phyloP scores from a whole-genome alignment of 1,284 basidiomycete genomes.

The Somion occarium region DNA sequence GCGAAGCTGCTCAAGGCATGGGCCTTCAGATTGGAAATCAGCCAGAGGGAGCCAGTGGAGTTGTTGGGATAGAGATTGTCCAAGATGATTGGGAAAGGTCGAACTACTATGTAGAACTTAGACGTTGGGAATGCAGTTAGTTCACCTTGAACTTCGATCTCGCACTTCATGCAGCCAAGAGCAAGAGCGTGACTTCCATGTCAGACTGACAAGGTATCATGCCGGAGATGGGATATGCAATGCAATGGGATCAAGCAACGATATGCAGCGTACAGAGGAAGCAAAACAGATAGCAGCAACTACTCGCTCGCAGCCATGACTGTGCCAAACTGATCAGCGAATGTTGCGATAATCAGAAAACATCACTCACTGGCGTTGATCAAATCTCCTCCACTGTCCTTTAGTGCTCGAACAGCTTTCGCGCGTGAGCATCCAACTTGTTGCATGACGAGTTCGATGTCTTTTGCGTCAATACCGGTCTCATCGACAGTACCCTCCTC shows the following conservation, averaged over 20 bases:
- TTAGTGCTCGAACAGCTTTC: conserved; percentile 84
- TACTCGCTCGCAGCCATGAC: conserved; percentile 76
- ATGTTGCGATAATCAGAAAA: not conserved
- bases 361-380: conserved; percentile 86
- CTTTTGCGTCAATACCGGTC: conserved; percentile 86
- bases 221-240: too few species aligned
- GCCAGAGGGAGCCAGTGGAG: conserved; percentile 9
- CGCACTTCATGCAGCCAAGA: not conserved
- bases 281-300: conserved; percentile 12
- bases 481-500: conserved; percentile 78
- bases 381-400: conserved; percentile 86
- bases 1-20: conserved; percentile 56
- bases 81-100: conserved; percentile 85
- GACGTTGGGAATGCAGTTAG: conserved; percentile 41
- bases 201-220: too few species aligned
- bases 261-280: conserved; percentile 11
- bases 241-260: not conserved
- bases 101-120: conserved; percentile 75
- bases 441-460: conserved; percentile 92
- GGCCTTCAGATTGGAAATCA: conserved; percentile 45
- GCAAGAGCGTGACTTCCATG: not conserved
- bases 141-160: too few species aligned
- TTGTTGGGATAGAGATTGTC: conserved; percentile 62
- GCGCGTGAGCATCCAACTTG: conserved; percentile 82
- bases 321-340: conserved; percentile 22